These are phyloP conservation scores for Myriosclerotinia duriaeana DNA, from an alignment of 2,329 filamentous ascomycete genomes.

Conservation along the genomic window DNA sequence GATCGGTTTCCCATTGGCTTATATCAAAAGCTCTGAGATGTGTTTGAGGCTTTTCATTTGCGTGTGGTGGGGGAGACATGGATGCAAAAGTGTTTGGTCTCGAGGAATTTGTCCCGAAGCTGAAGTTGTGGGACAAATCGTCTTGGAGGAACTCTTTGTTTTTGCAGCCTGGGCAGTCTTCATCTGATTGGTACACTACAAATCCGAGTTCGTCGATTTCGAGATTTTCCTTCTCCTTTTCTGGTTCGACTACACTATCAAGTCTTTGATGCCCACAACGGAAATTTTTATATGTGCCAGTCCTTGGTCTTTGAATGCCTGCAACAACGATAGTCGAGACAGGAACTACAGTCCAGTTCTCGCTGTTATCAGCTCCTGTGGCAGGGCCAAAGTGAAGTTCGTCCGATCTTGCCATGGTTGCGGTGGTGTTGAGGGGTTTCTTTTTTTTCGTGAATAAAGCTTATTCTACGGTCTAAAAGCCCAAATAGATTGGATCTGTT, in stretches of 20 bases:
- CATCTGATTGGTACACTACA: background rate
- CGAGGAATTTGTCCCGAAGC: background rate
- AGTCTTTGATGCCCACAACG: background rate
- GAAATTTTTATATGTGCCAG: background rate
- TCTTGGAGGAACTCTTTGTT: background rate
- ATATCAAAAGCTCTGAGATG: too few species aligned
- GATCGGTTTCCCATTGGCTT: too few species aligned
- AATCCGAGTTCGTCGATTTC: background rate
- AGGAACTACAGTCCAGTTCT: slow-evolving; percentile 60
- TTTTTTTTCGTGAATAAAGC: background rate
- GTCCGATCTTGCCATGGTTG: slow-evolving; percentile 30
- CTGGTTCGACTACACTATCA: background rate
- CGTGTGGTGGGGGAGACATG: too few species aligned
- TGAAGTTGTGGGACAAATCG: background rate
- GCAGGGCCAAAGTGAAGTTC: slow-evolving; percentile 58
- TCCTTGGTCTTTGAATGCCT: too few species aligned
- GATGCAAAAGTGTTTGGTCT: too few species aligned
- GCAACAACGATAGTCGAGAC: slow-evolving; percentile 29
- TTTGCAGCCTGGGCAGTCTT: background rate
- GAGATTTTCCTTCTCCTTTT: background rate
- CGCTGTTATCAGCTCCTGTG: slow-evolving; percentile 55
- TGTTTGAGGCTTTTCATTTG: too few species aligned
- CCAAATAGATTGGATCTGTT: background rate
- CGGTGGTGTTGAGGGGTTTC: background rate
- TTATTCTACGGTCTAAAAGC: background rate